Percentiles rank a stretch among this genome's conserved stretches.
Conservation (phyloP, 2,329 filamentous ascomycete species). For the Colletotrichum acutatum region DNA sequence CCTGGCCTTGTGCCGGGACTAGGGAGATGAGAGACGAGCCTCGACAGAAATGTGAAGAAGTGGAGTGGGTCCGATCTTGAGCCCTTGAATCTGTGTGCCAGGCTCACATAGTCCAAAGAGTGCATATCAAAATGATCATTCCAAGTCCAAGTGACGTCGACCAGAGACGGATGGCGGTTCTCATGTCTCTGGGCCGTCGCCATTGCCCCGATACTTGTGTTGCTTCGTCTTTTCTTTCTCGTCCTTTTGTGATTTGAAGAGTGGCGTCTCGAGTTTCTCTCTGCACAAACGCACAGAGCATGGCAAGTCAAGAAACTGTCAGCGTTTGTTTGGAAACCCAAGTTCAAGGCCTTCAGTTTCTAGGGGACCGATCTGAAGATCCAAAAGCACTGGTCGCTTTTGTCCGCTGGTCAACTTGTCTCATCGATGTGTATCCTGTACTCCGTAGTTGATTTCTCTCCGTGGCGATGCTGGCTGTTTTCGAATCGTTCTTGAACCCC, state of each 20-base stretch:
- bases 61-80: constrained; percentile 6
- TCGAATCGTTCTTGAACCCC: neutral
- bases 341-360: neutral
- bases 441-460: neutral
- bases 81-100: neutral
- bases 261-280: neutral
- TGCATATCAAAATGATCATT: neutral
- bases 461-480: constrained; percentile 4
- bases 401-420: neutral
- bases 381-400: neutral
- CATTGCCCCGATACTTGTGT: neutral
- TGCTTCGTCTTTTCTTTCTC: constrained; percentile 2
- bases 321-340: neutral
- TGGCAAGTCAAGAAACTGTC: constrained; percentile 1
- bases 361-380: neutral
- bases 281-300: constrained; percentile 3
- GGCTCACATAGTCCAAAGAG: neutral
- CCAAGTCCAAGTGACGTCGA: neutral
- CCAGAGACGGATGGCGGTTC: neutral
- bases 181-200: neutral
- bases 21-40: neutral
- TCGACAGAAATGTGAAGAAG: neutral
- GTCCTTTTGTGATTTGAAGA: neutral
- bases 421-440: neutral
- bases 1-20: neutral